Conservation (phyloP, 176 grass and related monocot genomes). For the Carex pumila region DNA sequence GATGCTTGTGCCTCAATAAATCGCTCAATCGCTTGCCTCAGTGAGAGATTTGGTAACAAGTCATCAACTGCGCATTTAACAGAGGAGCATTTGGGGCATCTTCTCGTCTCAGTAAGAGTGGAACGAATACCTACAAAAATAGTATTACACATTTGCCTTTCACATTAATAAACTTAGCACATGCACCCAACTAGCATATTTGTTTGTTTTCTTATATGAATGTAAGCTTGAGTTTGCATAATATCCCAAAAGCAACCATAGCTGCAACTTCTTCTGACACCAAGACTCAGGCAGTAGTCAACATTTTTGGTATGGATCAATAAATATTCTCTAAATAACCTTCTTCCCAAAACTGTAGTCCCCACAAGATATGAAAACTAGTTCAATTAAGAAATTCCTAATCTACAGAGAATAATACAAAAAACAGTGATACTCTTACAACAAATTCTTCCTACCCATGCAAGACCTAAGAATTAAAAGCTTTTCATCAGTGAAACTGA, state of each 20-base stretch:
- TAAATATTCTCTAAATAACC: not conserved
- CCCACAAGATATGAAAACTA: not conserved
- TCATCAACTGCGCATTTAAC: slow-evolving; percentile 30
- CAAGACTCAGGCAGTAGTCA: not conserved
- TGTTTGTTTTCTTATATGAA: not conserved
- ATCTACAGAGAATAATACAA: not conserved
- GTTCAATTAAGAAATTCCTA: not conserved
- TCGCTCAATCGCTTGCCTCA: slow-evolving; percentile 43
- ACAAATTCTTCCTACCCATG: not conserved
- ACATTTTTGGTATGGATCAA: not conserved
- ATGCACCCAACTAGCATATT: not conserved
- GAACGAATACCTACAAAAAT: slow-evolving; percentile 35
- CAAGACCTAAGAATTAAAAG: not conserved
- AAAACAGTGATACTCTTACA: not conserved
- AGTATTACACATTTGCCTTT: not conserved
- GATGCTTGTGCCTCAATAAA: slow-evolving; percentile 36
- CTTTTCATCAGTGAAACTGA: not conserved
- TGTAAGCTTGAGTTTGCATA: not conserved
- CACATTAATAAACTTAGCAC: not conserved
- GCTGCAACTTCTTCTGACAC: not conserved
- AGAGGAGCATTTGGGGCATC: slow-evolving; percentile 42
- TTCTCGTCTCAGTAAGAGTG: slow-evolving; percentile 30
- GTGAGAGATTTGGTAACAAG: slow-evolving; percentile 47
- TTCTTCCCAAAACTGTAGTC: not conserved
- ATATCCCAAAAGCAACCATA: not conserved